Percentiles rank a stretch among this genome's conserved stretches.
Evolutionary conservation across 2,329 filamentous ascomycete genomes (phyloP).

Genomic region (Fusarium lateritium): DNA sequence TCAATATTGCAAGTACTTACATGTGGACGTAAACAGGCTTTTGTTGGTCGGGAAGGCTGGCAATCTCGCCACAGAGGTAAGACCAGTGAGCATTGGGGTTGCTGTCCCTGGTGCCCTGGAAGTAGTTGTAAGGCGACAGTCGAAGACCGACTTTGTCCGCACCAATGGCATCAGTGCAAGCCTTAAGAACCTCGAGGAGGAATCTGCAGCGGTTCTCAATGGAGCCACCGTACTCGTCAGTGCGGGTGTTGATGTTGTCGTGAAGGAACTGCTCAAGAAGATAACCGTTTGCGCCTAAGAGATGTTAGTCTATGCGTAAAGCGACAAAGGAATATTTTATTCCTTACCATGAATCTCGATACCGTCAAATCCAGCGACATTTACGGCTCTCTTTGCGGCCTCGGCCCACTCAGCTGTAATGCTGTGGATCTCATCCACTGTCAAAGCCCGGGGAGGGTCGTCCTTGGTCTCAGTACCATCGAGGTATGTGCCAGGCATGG

Average conservation of each 20-base stretch:
- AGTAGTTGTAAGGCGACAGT: slow-evolving; percentile 52
- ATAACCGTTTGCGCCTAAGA: slow-evolving; percentile 6
- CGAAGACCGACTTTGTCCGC: slow-evolving; percentile 43
- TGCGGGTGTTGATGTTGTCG: slow-evolving; percentile 38
- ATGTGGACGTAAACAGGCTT: slow-evolving; percentile 13
- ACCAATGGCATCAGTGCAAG: slow-evolving; percentile 34
- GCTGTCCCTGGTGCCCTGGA: slow-evolving; percentile 50
- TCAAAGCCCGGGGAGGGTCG: slow-evolving; percentile 73
- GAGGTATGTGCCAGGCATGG: slow-evolving; percentile 64
- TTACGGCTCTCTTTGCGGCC: slow-evolving; percentile 65
- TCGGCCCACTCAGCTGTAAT: slow-evolving; percentile 72
- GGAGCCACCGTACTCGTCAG: slow-evolving; percentile 41
- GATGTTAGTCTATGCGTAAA: not conserved
- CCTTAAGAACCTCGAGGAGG: slow-evolving; percentile 35
- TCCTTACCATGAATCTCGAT: slow-evolving; percentile 5
- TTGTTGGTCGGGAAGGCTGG: slow-evolving; percentile 46
- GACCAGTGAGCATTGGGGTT: slow-evolving; percentile 55
- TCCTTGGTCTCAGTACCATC: slow-evolving; percentile 51
- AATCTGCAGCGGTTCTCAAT: slow-evolving; percentile 44
- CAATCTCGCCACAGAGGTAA: slow-evolving; percentile 54
- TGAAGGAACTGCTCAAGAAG: slow-evolving; percentile 12
- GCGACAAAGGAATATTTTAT: rapidly evolving
- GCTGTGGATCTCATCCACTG: slow-evolving; percentile 73
- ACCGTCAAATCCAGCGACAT: slow-evolving; percentile 8
- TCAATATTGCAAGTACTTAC: not conserved